Percentiles rank a stretch among this genome's conserved stretches.
These are phyloP conservation scores for Chloranthus sessilifolius DNA, from an alignment of 164 flowering plant genomes.

Conservation along the genomic window DNA sequence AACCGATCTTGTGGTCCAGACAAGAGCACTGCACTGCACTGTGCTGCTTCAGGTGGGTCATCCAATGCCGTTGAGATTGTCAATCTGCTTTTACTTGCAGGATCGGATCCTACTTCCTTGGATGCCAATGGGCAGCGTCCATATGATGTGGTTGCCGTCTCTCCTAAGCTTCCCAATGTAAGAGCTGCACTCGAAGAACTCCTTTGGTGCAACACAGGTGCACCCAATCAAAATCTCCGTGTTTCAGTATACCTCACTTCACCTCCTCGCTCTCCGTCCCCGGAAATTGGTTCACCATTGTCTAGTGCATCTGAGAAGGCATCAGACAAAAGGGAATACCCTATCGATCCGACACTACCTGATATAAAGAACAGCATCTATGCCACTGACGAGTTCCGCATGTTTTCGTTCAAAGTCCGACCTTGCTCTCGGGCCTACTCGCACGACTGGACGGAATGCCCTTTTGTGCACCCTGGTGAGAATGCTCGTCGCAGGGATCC, in stretches of 20 bases:
- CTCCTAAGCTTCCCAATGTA: constrained; percentile 25
- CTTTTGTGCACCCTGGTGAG: constrained; percentile 71
- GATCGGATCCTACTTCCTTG: constrained; percentile 28
- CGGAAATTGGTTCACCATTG: constrained; percentile 13
- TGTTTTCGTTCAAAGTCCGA: constrained; percentile 54
- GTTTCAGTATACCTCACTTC: constrained; percentile 23
- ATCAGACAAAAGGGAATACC: constrained; percentile 52
- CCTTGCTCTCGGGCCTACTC: constrained; percentile 71
- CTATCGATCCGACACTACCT: constrained; percentile 52
- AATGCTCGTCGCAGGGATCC: constrained; percentile 68
- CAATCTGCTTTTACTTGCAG: constrained; percentile 36
- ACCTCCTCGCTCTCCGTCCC: constrained; percentile 29
- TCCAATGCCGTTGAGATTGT: constrained; percentile 28
- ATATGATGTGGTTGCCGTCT: constrained; percentile 38
- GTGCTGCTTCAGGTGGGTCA: constrained; percentile 56
- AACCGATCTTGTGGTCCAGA: constrained; percentile 30
- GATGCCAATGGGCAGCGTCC: constrained; percentile 38
- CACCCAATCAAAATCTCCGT: no score
- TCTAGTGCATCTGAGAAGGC: not conserved
- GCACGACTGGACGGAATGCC: constrained; percentile 77
- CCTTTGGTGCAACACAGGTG: constrained; percentile 12
- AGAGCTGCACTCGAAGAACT: constrained; percentile 19
- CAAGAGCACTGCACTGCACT: constrained; percentile 51
- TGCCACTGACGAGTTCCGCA: constrained; percentile 59
- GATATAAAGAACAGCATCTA: constrained; percentile 60